A percentile compares a stretch with the other conserved stretches of the same genome.
These are phyloP conservation scores for Colletotrichum somersetense DNA, from an alignment of 2,329 filamentous ascomycete genomes.

Conservation along the genomic window DNA sequence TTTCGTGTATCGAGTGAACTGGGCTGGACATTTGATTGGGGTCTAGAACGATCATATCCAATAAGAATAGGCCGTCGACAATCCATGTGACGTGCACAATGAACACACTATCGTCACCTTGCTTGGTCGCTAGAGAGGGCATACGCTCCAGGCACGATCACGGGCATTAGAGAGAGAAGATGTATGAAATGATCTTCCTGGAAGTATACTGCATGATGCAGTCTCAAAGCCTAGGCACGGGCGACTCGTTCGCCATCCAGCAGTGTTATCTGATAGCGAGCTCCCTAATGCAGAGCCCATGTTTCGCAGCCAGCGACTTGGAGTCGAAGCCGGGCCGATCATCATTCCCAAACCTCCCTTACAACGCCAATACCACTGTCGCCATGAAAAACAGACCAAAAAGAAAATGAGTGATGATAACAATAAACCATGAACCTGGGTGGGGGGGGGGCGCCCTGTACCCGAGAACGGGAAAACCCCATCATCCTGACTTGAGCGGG, in stretches of 20 bases:
- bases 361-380: conserved; percentile 4
- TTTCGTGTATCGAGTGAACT: too few relatives aligned
- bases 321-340: not conserved
- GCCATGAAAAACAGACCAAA: not conserved
- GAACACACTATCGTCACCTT: not conserved
- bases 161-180: not conserved
- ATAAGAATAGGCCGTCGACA: not conserved
- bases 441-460: too few relatives aligned
- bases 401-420: too few relatives aligned
- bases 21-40: too few relatives aligned
- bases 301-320: not conserved
- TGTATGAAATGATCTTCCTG: too few relatives aligned
- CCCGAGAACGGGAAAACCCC: not conserved
- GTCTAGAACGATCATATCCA: too few relatives aligned
- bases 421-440: not conserved
- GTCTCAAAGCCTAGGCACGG: not conserved
- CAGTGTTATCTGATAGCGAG: not conserved
- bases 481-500: not conserved
- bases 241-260: not conserved
- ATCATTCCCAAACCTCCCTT: not conserved
- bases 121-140: not conserved
- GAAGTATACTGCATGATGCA: not conserved
- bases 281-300: too few relatives aligned
- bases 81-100: not conserved
- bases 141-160: not conserved